Base-by-base conservation (phyloP, 2,329 filamentous ascomycete genomes). In the Aspergillus piperis region DNA sequence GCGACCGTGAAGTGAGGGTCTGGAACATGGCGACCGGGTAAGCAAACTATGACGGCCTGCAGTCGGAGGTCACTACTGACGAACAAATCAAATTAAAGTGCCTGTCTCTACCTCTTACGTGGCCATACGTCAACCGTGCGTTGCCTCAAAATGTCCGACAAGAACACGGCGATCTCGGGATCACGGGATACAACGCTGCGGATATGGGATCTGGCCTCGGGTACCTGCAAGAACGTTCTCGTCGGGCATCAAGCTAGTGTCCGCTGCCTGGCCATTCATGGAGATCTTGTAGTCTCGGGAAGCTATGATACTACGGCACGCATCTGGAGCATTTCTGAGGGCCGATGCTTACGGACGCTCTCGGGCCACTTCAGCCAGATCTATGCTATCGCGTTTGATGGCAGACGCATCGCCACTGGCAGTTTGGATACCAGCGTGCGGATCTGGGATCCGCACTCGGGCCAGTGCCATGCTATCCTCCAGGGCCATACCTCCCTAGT, bases 311-410 rank as follows among this genome's bases (percentile, higher is more conserved):
- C 95, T 6, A 97, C 92, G 21, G 95, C 95, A 21, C 90, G 92
- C 69, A 94, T 99, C 59, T 99, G 95, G 95, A 97, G 91, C 75
- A 98, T 99, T 55, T 96, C 92, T 2, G 91, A 97, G 77, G 95
- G 95, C 30, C 88, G 92, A 64, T 99, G 95, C 75, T 81, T 98
- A 57, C 89, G 94, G 67, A 97, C 92, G 0, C 83, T 99, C 41
- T 88, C 90, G 48, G 95, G 95, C 0, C 95, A 99, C 77, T 99
- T 97, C 78, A 98, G 94, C 73, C 95, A 99, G 74, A 99, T 99
- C 60, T 99, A 99, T 74, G 95, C 95, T 19, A 96, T 99, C 73
- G 95, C 95, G 1, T 99, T 98, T 77, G 95, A 99, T 73, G 95
- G 95, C 41, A 88, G 89, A 67, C 86, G 93, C 64, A 93, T 99